A percentile compares a stretch with the other conserved stretches of the same genome.
These are phyloP conservation scores for Yamadazyma triangularis DNA, from an alignment of 1,139 yeast species.

Conservation along the genomic window DNA sequence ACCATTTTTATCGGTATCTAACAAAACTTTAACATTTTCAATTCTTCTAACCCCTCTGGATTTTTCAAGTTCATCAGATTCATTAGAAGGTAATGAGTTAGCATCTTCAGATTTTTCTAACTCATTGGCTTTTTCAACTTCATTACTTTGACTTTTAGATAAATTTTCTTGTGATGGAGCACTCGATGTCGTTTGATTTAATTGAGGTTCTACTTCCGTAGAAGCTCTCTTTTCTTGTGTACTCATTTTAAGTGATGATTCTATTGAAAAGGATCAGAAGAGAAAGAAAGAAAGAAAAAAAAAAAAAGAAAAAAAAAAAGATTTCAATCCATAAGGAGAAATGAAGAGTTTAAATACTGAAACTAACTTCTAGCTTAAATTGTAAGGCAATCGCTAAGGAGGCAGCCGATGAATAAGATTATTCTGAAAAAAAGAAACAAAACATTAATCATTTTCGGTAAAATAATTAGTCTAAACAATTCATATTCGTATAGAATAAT, in stretches of 20 bases:
- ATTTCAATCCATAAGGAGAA: not conserved
- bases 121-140: not conserved
- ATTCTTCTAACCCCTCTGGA: slow-evolving; percentile 10
- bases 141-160: not conserved
- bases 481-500: too few relatives aligned
- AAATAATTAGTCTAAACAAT: too few relatives aligned
- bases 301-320: not conserved
- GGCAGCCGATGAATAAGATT: too few relatives aligned
- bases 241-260: not conserved
- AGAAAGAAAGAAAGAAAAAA: not conserved
- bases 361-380: not conserved
- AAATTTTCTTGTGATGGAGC: not conserved
- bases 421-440: too few relatives aligned
- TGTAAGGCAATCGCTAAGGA: not conserved
- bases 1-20: slow-evolving; percentile 6
- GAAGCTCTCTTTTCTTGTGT: not conserved
- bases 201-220: too few relatives aligned
- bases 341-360: too few relatives aligned
- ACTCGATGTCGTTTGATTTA: too few relatives aligned
- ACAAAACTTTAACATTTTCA: slow-evolving; percentile 8
- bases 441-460: too few relatives aligned
- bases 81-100: not conserved
- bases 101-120: not conserved
- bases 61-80: slow-evolving; percentile 1
- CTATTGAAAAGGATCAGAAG: not conserved